Percentiles rank a stretch among this genome's conserved stretches.
Evolutionary conservation across 768 basidiomycete species (phyloP).

Genomic region (Tephrocybe sp.): DNA sequence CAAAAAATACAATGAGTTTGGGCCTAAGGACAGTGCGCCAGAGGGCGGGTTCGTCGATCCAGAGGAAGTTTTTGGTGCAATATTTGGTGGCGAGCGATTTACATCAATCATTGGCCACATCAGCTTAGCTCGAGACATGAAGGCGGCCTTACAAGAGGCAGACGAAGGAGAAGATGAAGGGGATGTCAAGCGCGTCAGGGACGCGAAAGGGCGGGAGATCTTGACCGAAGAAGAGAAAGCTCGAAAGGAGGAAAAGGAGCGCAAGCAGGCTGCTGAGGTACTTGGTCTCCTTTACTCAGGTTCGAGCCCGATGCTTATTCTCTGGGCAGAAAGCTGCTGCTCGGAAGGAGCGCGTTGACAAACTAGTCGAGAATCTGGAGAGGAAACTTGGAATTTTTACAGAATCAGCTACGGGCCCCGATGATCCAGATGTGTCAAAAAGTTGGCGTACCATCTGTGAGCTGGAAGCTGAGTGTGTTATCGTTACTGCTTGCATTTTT

Average conservation of each 20-base stretch:
- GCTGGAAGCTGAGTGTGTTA: conserved; percentile 76
- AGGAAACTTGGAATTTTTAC: conserved; percentile 86
- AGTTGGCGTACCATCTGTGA: conserved; percentile 79
- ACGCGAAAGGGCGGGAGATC: conserved; percentile 49
- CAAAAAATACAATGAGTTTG: conserved; percentile 90
- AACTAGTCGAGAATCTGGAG: conserved; percentile 75
- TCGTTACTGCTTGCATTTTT: neutral
- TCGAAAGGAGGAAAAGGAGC: conserved; percentile 69
- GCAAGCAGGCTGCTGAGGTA: conserved; percentile 69
- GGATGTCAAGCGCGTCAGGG: conserved; percentile 53
- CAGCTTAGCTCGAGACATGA: conserved; percentile 89
- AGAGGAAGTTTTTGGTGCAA: conserved; percentile 74
- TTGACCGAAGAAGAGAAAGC: conserved; percentile 70
- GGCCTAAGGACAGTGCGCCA: conserved; percentile 75
- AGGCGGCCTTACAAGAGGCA: conserved; percentile 85
- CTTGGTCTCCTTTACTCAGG: conserved; percentile 5
- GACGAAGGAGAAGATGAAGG: conserved; percentile 65
- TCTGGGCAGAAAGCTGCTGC: conserved; percentile 67
- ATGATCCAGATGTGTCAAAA: conserved; percentile 63
- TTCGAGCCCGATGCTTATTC: conserved; percentile 3
- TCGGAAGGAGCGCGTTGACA: conserved; percentile 71
- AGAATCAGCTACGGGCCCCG: conserved; percentile 71
- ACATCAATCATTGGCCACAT: conserved; percentile 86
- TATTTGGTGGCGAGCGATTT: conserved; percentile 89
- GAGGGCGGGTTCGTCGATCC: conserved; percentile 90